Percentiles rank a stretch among this genome's conserved stretches.
These are phyloP conservation scores for Pseudogymnoascus sp. DNA, from an alignment of 2,329 filamentous ascomycete genomes.

Conservation along the genomic window DNA sequence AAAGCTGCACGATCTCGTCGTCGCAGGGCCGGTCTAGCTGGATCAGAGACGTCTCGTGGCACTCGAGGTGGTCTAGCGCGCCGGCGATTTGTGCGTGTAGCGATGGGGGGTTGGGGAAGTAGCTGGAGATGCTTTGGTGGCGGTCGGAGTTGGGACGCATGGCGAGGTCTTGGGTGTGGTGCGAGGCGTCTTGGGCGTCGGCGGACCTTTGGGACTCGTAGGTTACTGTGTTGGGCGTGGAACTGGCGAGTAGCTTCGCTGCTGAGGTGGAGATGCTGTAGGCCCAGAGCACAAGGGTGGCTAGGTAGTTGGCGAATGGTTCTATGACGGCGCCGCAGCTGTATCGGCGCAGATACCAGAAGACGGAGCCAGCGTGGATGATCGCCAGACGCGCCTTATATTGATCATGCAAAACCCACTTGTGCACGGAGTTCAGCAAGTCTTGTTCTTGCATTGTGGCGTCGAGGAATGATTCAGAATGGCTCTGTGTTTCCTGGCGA, in stretches of 20 bases:
- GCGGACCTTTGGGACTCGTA: not conserved
- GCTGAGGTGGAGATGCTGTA: slow-evolving; percentile 25
- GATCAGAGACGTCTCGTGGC: slow-evolving; percentile 12
- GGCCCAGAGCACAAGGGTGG: slow-evolving; percentile 34
- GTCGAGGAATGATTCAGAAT: slow-evolving; percentile 32
- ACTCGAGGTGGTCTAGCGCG: not conserved
- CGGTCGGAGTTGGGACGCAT: not conserved
- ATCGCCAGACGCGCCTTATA: slow-evolving; percentile 39
- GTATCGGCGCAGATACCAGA: slow-evolving; percentile 40
- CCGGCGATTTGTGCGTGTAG: not conserved
- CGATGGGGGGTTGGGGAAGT: not conserved
- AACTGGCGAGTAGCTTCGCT: not conserved
- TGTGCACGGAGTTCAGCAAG: slow-evolving; percentile 21
- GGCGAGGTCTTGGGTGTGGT: not conserved
- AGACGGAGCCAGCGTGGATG: slow-evolving; percentile 37
- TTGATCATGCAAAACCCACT: slow-evolving; percentile 26
- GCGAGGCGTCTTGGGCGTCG: not conserved
- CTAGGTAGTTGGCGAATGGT: slow-evolving; percentile 32
- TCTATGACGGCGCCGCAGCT: slow-evolving; percentile 35
- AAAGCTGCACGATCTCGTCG: slow-evolving; percentile 16
- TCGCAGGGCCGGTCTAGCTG: slow-evolving; percentile 17
- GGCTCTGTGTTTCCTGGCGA: slow-evolving; percentile 35
- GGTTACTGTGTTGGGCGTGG: not conserved
- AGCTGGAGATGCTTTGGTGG: not conserved
- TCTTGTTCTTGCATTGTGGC: slow-evolving; percentile 23